Evolutionary conservation across 1,284 basidiomycete genomes (phyloP).

Genomic region (Cryptococcus sp.): DNA sequence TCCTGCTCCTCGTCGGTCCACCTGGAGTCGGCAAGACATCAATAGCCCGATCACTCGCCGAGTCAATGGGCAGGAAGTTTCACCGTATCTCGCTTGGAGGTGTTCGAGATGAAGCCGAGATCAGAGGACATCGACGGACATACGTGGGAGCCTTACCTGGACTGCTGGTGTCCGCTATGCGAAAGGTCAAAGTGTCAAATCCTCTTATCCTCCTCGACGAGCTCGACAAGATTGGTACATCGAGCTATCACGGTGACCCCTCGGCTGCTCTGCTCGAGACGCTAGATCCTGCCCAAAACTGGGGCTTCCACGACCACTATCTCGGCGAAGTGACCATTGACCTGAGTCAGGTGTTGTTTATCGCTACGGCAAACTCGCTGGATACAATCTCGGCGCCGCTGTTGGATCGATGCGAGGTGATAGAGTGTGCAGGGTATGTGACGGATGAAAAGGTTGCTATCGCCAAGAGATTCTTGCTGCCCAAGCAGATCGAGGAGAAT

Average conservation of each 20-base stretch:
- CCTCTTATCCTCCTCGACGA: conserved; percentile 94
- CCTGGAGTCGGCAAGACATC: conserved; percentile 91
- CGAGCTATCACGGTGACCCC: conserved; percentile 66
- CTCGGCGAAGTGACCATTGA: conserved; percentile 91
- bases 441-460: conserved; percentile 92
- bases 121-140: conserved; percentile 92
- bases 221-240: conserved; percentile 67
- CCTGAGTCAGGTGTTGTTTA: conserved; percentile 88
- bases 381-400: conserved; percentile 93
- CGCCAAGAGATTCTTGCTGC: conserved; percentile 80
- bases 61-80: conserved; percentile 37
- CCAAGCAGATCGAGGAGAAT: conserved; percentile 85
- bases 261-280: conserved; percentile 91
- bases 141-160: conserved; percentile 75
- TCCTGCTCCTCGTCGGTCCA: conserved; percentile 67
- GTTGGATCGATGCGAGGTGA: conserved; percentile 91
- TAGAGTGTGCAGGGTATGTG: conserved; percentile 93
- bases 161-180: conserved; percentile 92
- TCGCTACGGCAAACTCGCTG: conserved; percentile 76
- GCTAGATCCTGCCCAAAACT: conserved; percentile 97
- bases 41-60: conserved; percentile 39
- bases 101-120: conserved; percentile 93
- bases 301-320: conserved; percentile 81
- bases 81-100: conserved; percentile 88
- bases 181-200: conserved; percentile 92